Percentiles rank a stretch among this genome's conserved stretches.
Evolutionary conservation across 208 protist species (phyloP).

Genomic region (Wallacemonas sp.): DNA sequence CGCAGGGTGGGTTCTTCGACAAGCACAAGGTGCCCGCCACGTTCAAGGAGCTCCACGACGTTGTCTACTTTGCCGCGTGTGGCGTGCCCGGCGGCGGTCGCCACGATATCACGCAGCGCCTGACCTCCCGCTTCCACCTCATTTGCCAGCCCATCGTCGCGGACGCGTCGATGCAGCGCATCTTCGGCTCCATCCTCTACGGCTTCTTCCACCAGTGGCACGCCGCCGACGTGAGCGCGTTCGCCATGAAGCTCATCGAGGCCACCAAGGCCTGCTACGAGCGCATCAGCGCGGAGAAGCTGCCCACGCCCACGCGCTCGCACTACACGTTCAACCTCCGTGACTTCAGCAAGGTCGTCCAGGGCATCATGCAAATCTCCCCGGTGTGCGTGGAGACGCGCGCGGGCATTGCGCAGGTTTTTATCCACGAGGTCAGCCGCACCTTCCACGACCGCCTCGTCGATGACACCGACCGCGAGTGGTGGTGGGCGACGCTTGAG

Average conservation of each 20-base stretch:
- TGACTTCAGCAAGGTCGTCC: constrained; percentile 97
- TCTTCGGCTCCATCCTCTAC: constrained; percentile 96
- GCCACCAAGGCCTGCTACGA: constrained; percentile 96
- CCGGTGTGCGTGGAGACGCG: constrained; percentile 51
- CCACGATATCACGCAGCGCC: constrained; percentile 92
- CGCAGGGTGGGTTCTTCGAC: constrained; percentile 93
- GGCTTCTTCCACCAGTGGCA: constrained; percentile 85
- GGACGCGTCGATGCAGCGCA: constrained; percentile 82
- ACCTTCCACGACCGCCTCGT: constrained; percentile 97
- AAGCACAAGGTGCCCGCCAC: constrained; percentile 91
- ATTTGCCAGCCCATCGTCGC: constrained; percentile 94
- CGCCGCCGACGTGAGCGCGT: constrained; percentile 36
- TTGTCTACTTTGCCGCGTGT: constrained; percentile 90
- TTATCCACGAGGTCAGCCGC: constrained; percentile 95
- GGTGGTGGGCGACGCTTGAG: constrained; percentile 89
- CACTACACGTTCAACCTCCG: constrained; percentile 99
- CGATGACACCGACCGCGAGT: constrained; percentile 87
- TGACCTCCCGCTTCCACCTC: constrained; percentile 93
- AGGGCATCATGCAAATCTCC: constrained; percentile 94
- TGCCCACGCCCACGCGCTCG: constrained; percentile 97
- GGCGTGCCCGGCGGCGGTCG: constrained; percentile 96
- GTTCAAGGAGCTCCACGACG: constrained; percentile 93
- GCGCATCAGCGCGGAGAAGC: constrained; percentile 91
- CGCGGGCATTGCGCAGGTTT: constrained; percentile 81
- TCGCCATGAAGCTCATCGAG: constrained; percentile 83